Evolutionary conservation across 352 stramenopile species (phyloP), one percentile per base, ranked within the genome.

Genomic region (Phytophthora sp.): DNA sequence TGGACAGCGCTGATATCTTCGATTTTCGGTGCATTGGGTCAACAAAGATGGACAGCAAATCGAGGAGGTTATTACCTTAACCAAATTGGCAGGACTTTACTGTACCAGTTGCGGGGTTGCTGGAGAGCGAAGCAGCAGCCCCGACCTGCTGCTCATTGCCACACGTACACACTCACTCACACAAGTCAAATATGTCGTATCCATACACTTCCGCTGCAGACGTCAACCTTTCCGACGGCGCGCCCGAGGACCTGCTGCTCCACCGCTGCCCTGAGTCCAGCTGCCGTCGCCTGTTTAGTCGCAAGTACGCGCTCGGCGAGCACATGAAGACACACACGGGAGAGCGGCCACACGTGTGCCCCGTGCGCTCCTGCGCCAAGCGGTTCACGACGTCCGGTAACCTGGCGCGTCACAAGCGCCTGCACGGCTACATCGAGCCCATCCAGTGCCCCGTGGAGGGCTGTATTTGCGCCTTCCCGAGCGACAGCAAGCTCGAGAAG

Each of bases 281-380:
- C 18, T 77, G 70, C 60, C 45, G 23, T 23, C 70, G 65, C 41
- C 65, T 63, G 16, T 83, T 79, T 55, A 83, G 62, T 46, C 74
- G 79, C 52, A 79, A 81, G 36, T 85, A 84, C 63, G 79, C 79
- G 44, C 68, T 84, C 44, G 63, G 59, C 1, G 77, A 86, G 65
- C 77, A 88, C 57, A 74, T 76, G 44, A 85, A 88, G 73, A 86
- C 76, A 2, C 79, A 88, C 66, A 79, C 71, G 29, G 78, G 75
- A 26, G 77, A 86, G 57, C 82, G 80, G 24, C 75, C 77, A 8
- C 74, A 86, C 57, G 47, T 79, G 13, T 87, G 78, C 21, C 67
- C 76, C 5, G 52, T 73, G 7, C 42, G 59, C 36, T 69, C 73
- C 7, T 88, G 79, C 33, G 60, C 60, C 57, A 88, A 88, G 61